Evolutionary conservation across 805 yeast species (phyloP).

Genomic region (Suhomyces prunicola): DNA sequence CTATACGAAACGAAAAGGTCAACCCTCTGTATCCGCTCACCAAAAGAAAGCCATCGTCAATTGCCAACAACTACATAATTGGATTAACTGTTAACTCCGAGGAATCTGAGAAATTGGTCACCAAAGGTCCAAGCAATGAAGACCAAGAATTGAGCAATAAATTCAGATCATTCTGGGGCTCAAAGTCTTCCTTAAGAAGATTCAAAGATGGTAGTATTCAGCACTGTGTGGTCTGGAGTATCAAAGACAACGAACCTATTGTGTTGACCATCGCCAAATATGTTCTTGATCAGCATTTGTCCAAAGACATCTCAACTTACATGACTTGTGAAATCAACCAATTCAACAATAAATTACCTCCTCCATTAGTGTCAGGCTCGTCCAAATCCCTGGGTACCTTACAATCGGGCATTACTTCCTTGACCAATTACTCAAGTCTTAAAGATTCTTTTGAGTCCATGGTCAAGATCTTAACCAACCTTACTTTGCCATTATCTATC

Average conservation of each 20-base stretch:
- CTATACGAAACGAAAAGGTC: slow-evolving; percentile 26
- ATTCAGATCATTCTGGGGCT: slow-evolving; percentile 89
- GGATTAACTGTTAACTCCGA: slow-evolving; percentile 70
- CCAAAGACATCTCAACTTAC: slow-evolving; percentile 36
- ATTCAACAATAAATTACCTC: slow-evolving; percentile 54
- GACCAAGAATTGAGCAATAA: slow-evolving; percentile 53
- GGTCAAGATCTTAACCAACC: slow-evolving; percentile 43
- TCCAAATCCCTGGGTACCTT: slow-evolving; percentile 36
- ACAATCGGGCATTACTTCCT: slow-evolving; percentile 29
- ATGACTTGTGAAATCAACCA: slow-evolving; percentile 37
- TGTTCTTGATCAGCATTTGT: slow-evolving; percentile 62
- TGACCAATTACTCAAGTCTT: slow-evolving; percentile 27
- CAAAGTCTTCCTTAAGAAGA: slow-evolving; percentile 77
- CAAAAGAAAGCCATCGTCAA: slow-evolving; percentile 51
- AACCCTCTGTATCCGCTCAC: slow-evolving; percentile 35
- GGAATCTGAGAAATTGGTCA: slow-evolving; percentile 76
- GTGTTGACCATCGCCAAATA: slow-evolving; percentile 63
- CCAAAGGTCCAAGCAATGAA: slow-evolving; percentile 74
- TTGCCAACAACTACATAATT: slow-evolving; percentile 39
- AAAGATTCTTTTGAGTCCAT: slow-evolving; percentile 48
- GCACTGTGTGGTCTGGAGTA: slow-evolving; percentile 87
- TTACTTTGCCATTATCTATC: slow-evolving; percentile 64
- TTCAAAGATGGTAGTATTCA: slow-evolving; percentile 89
- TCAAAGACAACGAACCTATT: slow-evolving; percentile 54
- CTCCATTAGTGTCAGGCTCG: slow-evolving; percentile 58